phyloP scores from a whole-genome alignment of 345 rosid species.

The Camelina hispida region DNA sequence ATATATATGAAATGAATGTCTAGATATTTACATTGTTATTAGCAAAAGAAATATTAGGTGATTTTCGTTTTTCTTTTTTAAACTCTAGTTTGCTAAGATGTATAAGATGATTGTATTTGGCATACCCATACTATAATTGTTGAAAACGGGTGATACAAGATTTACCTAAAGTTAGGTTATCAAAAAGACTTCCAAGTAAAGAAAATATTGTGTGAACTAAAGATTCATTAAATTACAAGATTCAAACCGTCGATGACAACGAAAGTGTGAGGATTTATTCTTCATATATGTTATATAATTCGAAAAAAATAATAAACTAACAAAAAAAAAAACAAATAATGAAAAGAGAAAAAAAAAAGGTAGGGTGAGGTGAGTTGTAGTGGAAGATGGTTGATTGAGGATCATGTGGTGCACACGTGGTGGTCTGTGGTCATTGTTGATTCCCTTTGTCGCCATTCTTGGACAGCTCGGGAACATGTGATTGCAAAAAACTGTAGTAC shows the following conservation, averaged over 20 bases:
- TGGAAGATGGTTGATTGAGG: constrained; percentile 17
- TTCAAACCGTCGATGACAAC: constrained; percentile 39
- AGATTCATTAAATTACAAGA: constrained; percentile 29
- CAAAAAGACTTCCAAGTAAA: constrained; percentile 27
- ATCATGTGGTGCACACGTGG: constrained; percentile 40
- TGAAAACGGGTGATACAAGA: not conserved
- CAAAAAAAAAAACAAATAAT: too few species aligned
- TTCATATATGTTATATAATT: too few species aligned
- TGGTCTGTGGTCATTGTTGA: constrained; percentile 15
- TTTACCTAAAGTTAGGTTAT: not conserved
- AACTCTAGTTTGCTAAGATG: constrained; percentile 20
- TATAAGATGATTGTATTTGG: not conserved
- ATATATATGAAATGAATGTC: constrained; percentile 23
- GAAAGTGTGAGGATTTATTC: constrained; percentile 7
- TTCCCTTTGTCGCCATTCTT: constrained; percentile 27
- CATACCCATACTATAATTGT: not conserved
- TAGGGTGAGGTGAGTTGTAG: constrained; percentile 24
- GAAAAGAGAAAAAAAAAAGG: not conserved
- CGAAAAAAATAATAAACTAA: not conserved
- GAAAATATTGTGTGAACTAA: constrained; percentile 23
- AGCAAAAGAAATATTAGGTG: not conserved
- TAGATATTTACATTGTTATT: constrained; percentile 5
- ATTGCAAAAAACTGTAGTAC: not conserved
- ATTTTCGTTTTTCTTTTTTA: not conserved
- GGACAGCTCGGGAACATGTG: constrained; percentile 28